Evolutionary conservation across 2,329 filamentous ascomycete species (phyloP).

Genomic region (Didymella exigua): DNA sequence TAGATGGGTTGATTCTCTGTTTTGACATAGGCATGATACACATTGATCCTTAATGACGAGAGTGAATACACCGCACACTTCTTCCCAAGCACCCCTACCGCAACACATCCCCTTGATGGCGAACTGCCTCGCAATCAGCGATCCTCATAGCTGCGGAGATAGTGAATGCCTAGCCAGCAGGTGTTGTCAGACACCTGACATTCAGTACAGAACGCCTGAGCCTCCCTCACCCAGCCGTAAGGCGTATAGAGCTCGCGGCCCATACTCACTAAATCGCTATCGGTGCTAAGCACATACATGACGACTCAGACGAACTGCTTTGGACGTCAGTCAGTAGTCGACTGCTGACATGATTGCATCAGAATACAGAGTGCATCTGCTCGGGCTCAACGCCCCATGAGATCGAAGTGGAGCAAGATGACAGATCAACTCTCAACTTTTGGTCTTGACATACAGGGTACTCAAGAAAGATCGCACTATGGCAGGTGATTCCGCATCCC

Average conservation of each 20-base stretch:
- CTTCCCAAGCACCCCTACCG: no score
- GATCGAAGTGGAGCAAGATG: neutral
- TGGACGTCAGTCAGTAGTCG: neutral
- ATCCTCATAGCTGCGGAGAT: neutral
- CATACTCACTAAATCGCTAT: neutral
- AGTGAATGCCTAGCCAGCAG: neutral
- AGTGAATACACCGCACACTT: no score
- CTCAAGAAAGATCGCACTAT: neutral
- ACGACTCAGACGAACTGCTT: neutral
- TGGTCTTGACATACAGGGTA: no score
- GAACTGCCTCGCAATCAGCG: neutral
- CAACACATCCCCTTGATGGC: no score
- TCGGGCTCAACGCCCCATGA: neutral
- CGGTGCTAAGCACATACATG: neutral
- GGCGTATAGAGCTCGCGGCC: neutral
- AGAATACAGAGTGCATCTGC: neutral
- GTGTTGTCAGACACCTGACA: neutral
- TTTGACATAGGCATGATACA: neutral
- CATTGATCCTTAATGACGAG: no score
- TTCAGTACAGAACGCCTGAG: conserved; percentile 3
- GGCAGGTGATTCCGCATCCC: neutral
- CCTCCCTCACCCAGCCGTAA: neutral
- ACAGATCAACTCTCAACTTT: neutral
- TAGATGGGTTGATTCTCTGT: neutral
- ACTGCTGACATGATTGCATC: neutral